Evolutionary conservation across 2,329 filamentous ascomycete genomes (phyloP).

Genomic region (Tolypocladium tropicale): DNA sequence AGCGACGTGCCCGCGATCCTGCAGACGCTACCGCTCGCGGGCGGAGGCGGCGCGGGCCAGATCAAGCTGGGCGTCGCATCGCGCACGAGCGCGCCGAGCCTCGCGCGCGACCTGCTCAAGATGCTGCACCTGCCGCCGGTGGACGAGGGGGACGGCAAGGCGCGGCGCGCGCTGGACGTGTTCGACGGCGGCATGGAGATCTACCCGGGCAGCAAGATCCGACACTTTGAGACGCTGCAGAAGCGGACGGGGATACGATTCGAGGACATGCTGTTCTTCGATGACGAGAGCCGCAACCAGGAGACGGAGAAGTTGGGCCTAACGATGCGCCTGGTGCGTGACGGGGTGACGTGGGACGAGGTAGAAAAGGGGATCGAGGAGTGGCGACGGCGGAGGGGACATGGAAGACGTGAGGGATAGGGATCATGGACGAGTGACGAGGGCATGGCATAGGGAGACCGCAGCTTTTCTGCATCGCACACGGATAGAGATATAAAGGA

Average conservation of each 20-base stretch:
- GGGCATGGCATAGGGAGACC: background rate
- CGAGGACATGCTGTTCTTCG: constrained; percentile 90
- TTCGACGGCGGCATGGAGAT: constrained; percentile 55
- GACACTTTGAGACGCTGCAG: constrained; percentile 68
- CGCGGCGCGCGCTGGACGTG: constrained; percentile 41
- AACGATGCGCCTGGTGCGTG: constrained; percentile 70
- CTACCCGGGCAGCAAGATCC: constrained; percentile 72
- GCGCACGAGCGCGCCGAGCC: constrained; percentile 67
- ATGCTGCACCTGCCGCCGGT: constrained; percentile 49
- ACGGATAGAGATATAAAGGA: background rate
- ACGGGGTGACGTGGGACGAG: constrained; percentile 69
- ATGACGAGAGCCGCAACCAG: constrained; percentile 78
- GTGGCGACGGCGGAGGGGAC: constrained; percentile 67
- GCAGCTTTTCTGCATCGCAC: background rate
- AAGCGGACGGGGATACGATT: constrained; percentile 61
- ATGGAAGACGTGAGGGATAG: background rate
- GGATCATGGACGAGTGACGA: background rate
- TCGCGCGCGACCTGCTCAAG: constrained; percentile 72
- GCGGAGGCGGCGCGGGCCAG: background rate
- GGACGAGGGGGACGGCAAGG: constrained; percentile 17
- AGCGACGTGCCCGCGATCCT: constrained; percentile 58
- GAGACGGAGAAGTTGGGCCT: constrained; percentile 74
- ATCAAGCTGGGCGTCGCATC: constrained; percentile 63
- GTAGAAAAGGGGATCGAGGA: constrained; percentile 68
- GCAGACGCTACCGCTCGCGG: constrained; percentile 36